Evolutionary conservation across 1,284 basidiomycete species (phyloP).

Genomic region (Cryptococcus hybrid): DNA sequence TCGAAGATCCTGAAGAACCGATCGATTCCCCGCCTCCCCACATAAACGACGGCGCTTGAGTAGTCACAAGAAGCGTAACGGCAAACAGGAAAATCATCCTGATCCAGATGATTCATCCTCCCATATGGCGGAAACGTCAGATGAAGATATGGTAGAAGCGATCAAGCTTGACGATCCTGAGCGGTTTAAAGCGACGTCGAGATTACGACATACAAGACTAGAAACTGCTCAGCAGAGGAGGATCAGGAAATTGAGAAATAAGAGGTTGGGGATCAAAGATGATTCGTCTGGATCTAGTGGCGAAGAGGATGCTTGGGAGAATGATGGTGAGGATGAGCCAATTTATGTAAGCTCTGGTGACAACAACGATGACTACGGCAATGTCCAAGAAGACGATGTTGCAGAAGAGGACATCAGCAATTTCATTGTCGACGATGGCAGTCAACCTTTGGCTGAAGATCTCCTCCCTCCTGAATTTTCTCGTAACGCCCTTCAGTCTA

Average conservation of each 20-base stretch:
- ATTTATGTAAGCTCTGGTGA: constrained; percentile 7
- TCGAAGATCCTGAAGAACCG: too few relatives aligned
- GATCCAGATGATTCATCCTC: background rate
- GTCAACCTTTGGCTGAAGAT: background rate
- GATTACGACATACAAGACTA: constrained; percentile 17
- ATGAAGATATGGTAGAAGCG: constrained; percentile 56
- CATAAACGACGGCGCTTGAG: background rate
- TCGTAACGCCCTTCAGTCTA: constrained; percentile 64
- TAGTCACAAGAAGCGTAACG: background rate
- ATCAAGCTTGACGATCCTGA: constrained; percentile 53
- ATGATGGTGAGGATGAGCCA: constrained; percentile 20
- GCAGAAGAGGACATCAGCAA: constrained; percentile 63
- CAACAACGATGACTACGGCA: constrained; percentile 24
- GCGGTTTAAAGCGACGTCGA: constrained; percentile 55
- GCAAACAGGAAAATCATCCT: background rate
- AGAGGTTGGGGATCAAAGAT: constrained; percentile 16
- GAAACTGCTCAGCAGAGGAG: constrained; percentile 35
- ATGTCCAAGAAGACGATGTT: constrained; percentile 6
- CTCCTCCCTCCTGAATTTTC: constrained; percentile 65
- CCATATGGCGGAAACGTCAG: constrained; percentile 9
- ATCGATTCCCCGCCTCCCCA: too few relatives aligned
- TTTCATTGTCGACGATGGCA: constrained; percentile 61
- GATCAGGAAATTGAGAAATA: constrained; percentile 32
- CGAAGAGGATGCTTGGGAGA: constrained; percentile 43
- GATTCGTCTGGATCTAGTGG: constrained; percentile 38